phyloP scores from a whole-genome alignment of 306 rosid genomes.

The Glycine tomentella region DNA sequence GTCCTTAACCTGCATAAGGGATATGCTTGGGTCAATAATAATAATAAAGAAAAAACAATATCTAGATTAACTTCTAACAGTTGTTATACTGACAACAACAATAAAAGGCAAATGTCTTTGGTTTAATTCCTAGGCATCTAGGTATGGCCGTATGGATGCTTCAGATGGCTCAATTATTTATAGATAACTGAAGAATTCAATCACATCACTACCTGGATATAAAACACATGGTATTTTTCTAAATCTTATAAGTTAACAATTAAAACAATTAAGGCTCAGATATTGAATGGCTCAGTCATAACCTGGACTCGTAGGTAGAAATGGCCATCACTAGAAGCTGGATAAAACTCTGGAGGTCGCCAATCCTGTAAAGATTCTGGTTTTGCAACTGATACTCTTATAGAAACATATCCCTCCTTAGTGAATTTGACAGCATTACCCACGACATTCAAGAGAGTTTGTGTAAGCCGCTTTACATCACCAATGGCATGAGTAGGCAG shows the following conservation, averaged over 20 bases:
- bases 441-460: constrained; percentile 73
- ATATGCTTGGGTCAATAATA: constrained; percentile 29
- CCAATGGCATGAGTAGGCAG: constrained; percentile 79
- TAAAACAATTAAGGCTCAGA: constrained; percentile 9
- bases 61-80: constrained; percentile 5
- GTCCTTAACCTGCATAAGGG: constrained; percentile 78
- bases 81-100: constrained; percentile 5
- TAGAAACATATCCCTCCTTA: constrained; percentile 78
- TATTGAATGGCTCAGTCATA: constrained; percentile 26
- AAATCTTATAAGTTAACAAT: not conserved
- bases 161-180: not conserved
- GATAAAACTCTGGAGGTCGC: constrained; percentile 79
- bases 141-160: constrained; percentile 20
- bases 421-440: constrained; percentile 96
- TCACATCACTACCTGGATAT: constrained; percentile 24
- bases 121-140: constrained; percentile 17
- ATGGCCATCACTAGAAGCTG: constrained; percentile 68
- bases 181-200: constrained; percentile 6
- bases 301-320: constrained; percentile 85
- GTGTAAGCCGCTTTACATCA: constrained; percentile 84
- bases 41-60: constrained; percentile 11
- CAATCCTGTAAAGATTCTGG: constrained; percentile 80
- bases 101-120: not conserved
- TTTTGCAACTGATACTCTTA: constrained; percentile 78
- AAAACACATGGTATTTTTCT: constrained; percentile 12